These are phyloP conservation scores for Phaseolus lunatus DNA, from an alignment of 306 rosid genomes.

Conservation along the genomic window DNA sequence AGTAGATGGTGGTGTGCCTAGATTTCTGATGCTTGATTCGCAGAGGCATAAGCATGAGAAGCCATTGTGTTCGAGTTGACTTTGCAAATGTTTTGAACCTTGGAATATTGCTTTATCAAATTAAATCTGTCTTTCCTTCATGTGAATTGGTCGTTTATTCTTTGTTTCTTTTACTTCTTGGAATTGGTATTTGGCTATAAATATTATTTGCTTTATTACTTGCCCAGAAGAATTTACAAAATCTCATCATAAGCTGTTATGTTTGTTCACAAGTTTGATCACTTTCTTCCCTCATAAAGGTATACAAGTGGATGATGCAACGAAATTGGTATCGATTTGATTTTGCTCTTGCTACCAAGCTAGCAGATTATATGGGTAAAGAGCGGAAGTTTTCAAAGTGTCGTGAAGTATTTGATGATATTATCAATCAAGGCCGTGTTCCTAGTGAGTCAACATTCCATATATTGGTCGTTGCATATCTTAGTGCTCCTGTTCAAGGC, in stretches of 20 bases:
- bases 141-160: slow-evolving; percentile 22
- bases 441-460: slow-evolving; percentile 95
- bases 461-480: slow-evolving; percentile 86
- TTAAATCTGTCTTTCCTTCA: slow-evolving; percentile 1
- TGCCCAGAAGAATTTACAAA: slow-evolving; percentile 15
- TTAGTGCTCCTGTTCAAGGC: slow-evolving; percentile 77
- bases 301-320: slow-evolving; percentile 97
- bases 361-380: slow-evolving; percentile 94
- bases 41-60: neutral
- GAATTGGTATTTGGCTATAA: slow-evolving; percentile 22
- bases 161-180: slow-evolving; percentile 1
- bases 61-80: neutral
- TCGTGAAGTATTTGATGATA: slow-evolving; percentile 89
- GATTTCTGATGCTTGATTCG: neutral
- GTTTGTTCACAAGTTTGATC: slow-evolving; percentile 12
- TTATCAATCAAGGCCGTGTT: slow-evolving; percentile 87
- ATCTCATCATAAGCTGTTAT: slow-evolving; percentile 23
- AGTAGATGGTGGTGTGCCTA: neutral
- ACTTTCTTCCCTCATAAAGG: slow-evolving; percentile 50
- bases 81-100: slow-evolving; percentile 5
- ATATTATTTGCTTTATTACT: slow-evolving; percentile 33
- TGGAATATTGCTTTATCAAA: slow-evolving; percentile 11
- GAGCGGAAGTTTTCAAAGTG: slow-evolving; percentile 89
- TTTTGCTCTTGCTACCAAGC: slow-evolving; percentile 84
- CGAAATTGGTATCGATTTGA: slow-evolving; percentile 83